Conservation (phyloP, 2,329 filamentous ascomycete genomes). For the Corniculantispora saksenae region DNA sequence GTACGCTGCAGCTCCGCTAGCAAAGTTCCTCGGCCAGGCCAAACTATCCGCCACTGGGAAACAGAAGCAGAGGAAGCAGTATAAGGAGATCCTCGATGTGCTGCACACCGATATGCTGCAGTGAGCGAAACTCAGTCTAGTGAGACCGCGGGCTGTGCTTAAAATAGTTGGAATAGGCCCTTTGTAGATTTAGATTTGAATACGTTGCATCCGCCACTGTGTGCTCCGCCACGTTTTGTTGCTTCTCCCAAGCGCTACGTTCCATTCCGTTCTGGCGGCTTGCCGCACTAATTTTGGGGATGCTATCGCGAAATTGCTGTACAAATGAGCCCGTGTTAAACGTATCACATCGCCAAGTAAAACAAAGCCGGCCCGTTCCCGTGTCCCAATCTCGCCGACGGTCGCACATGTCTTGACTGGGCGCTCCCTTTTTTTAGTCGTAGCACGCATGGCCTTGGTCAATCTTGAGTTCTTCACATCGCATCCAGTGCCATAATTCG, state of each 20-base stretch:
- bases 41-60: not conserved
- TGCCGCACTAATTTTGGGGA: too few relatives aligned
- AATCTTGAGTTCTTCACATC: too few relatives aligned
- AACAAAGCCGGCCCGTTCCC: not conserved
- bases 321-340: not conserved
- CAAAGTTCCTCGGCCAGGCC: not conserved
- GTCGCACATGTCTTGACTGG: not conserved
- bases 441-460: too few relatives aligned
- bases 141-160: not conserved
- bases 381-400: not conserved
- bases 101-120: slow-evolving; percentile 3
- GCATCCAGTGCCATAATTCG: too few relatives aligned
- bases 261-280: too few relatives aligned
- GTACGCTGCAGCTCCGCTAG: slow-evolving; percentile 1
- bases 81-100: slow-evolving; percentile 6
- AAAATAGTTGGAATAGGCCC: not conserved
- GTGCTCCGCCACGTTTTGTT: too few relatives aligned
- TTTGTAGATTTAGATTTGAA: not conserved
- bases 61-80: slow-evolving; percentile 12
- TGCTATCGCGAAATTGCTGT: too few relatives aligned
- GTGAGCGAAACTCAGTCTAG: not conserved
- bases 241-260: too few relatives aligned
- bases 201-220: too few relatives aligned
- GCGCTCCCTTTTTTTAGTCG: not conserved
- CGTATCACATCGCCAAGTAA: not conserved